Conservation (phyloP, 2,329 filamentous ascomycete species). For the Hymenoscyphus occultus region DNA sequence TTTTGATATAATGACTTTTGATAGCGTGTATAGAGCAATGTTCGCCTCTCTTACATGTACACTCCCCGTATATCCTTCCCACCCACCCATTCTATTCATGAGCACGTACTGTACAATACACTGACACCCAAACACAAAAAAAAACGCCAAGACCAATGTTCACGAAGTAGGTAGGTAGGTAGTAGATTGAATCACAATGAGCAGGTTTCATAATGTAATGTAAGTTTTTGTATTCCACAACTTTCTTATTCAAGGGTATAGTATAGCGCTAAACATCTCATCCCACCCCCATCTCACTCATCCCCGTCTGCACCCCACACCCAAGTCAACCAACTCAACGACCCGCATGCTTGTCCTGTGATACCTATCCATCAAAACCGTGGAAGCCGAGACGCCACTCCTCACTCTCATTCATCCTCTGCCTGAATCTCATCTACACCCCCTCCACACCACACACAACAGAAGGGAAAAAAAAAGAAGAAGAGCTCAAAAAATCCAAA, state of each 20-base stretch:
- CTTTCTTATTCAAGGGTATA: constrained; percentile 13
- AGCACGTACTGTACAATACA: no score
- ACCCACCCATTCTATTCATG: no score
- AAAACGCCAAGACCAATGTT: no score
- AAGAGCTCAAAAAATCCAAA: neutral
- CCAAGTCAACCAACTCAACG: neutral
- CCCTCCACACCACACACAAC: neutral
- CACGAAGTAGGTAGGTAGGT: no score
- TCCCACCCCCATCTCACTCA: neutral
- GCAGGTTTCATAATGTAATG: no score
- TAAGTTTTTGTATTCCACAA: neutral
- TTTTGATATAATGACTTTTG: no score
- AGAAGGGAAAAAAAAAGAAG: neutral
- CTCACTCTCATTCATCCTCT: neutral
- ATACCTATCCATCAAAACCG: neutral
- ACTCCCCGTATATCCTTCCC: no score
- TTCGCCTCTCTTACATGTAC: no score
- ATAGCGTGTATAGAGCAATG: no score
- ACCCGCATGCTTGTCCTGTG: neutral
- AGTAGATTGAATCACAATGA: no score
- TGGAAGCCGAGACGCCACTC: neutral
- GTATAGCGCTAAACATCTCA: constrained; percentile 9
- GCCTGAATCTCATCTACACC: neutral
- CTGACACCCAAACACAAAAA: no score
- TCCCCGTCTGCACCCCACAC: neutral